These are phyloP conservation scores for Edaphochlamys debaryana DNA, from an alignment of 139 green algal genomes.

Conservation along the genomic window DNA sequence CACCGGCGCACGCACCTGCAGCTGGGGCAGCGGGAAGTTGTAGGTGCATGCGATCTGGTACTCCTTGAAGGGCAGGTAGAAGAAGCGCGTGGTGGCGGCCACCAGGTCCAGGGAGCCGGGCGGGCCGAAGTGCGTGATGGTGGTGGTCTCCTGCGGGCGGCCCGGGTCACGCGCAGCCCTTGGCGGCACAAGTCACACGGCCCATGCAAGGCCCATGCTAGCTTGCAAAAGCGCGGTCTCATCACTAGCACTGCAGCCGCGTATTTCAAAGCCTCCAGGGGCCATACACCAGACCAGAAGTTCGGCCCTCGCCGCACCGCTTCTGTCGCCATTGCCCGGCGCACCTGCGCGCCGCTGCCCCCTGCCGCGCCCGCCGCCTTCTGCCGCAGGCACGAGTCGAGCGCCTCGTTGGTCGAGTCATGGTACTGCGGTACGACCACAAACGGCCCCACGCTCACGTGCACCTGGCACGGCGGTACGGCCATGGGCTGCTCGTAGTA, in stretches of 20 bases:
- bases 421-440: conserved; percentile 40
- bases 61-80: conserved; percentile 57
- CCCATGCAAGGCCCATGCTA: no score
- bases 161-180: neutral
- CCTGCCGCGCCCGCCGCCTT: neutral
- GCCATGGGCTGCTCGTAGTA: conserved; percentile 32
- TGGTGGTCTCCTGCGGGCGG: conserved; percentile 21
- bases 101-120: neutral
- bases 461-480: conserved; percentile 20
- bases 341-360: conserved; percentile 9
- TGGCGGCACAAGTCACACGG: no score
- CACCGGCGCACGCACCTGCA: conserved; percentile 33
- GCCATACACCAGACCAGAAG: no score
- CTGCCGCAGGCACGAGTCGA: conserved; percentile 23
- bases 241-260: no score
- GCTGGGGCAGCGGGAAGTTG: conserved; percentile 35
- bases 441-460: conserved; percentile 47
- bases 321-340: no score
- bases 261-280: no score
- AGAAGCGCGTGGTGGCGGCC: conserved; percentile 31
- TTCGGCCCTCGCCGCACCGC: no score
- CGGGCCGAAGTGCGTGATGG: conserved; percentile 47
- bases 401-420: conserved; percentile 25
- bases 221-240: no score
- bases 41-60: conserved; percentile 30